phyloP scores from a whole-genome alignment of 2,329 filamentous ascomycete genomes.

The Fusarium pseudoanthophilum region DNA sequence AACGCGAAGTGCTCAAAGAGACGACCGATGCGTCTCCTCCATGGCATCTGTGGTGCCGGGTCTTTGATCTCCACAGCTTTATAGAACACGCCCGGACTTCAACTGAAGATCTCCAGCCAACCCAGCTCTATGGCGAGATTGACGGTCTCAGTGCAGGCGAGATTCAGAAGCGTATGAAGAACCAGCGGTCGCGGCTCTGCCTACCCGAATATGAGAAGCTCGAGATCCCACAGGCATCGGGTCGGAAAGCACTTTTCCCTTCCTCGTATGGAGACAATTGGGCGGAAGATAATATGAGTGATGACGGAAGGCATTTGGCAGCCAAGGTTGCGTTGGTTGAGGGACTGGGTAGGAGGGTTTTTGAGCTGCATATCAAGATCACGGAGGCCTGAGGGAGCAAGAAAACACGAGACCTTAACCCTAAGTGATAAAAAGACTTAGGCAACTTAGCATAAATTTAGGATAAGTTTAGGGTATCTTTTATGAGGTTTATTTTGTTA shows the following conservation, averaged over 20 bases:
- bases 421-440: too few species aligned
- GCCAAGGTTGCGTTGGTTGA: constrained; percentile 13
- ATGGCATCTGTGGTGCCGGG: constrained; percentile 36
- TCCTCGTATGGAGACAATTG: background rate
- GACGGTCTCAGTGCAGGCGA: constrained; percentile 9
- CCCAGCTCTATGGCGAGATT: constrained; percentile 13
- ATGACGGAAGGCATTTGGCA: background rate
- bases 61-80: constrained; percentile 28
- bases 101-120: background rate
- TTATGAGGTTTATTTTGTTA: too few species aligned
- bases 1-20: background rate
- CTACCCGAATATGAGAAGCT: background rate
- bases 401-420: too few species aligned
- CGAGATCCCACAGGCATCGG: background rate
- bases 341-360: constrained; percentile 31
- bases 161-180: constrained; percentile 26
- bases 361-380: constrained; percentile 28
- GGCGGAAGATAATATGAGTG: constrained; percentile 11
- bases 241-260: constrained; percentile 30
- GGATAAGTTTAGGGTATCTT: too few species aligned
- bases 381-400: background rate
- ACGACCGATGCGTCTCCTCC: background rate
- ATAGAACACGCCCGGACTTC: constrained; percentile 3
- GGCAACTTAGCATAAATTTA: too few species aligned
- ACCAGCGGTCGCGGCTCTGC: constrained; percentile 24